Conservation (phyloP, 1,284 basidiomycete species). For the Malassezia restricta region DNA sequence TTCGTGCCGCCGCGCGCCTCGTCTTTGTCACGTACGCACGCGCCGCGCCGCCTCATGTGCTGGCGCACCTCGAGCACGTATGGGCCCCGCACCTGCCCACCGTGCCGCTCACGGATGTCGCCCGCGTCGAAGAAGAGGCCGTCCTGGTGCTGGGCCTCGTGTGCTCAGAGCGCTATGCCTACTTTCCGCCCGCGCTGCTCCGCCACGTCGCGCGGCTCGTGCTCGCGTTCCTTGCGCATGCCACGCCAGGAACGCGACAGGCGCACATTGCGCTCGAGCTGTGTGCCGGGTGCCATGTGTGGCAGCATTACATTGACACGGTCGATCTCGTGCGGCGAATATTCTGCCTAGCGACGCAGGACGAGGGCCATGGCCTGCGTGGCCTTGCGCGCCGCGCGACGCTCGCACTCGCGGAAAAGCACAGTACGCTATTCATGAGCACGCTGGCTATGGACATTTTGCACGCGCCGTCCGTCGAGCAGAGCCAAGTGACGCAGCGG, state of each 20-base stretch:
- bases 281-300: conserved; percentile 78
- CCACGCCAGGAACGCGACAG: conserved; percentile 52
- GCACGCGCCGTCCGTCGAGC: conserved; percentile 62
- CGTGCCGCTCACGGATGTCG: conserved; percentile 17
- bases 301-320: conserved; percentile 86
- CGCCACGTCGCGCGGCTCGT: conserved; percentile 74
- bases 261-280: conserved; percentile 68
- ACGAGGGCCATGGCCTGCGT: conserved; percentile 48
- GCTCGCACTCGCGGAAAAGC: conserved; percentile 67
- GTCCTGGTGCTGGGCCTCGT: conserved; percentile 51
- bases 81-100: conserved; percentile 53
- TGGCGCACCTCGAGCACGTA: conserved; percentile 19
- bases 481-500: conserved; percentile 78
- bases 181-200: conserved; percentile 63
- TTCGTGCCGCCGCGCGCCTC: conserved; percentile 18
- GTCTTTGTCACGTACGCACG: conserved; percentile 16
- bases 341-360: conserved; percentile 59
- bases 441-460: conserved; percentile 83
- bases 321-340: conserved; percentile 75
- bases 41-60: conserved; percentile 10
- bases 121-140: not conserved
- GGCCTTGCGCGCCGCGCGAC: conserved; percentile 61
- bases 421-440: conserved; percentile 86
- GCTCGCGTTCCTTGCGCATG: conserved; percentile 30
- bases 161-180: conserved; percentile 65